These are phyloP conservation scores for Protomyces inundatus DNA, from an alignment of 1,139 yeast species.

Conservation along the genomic window DNA sequence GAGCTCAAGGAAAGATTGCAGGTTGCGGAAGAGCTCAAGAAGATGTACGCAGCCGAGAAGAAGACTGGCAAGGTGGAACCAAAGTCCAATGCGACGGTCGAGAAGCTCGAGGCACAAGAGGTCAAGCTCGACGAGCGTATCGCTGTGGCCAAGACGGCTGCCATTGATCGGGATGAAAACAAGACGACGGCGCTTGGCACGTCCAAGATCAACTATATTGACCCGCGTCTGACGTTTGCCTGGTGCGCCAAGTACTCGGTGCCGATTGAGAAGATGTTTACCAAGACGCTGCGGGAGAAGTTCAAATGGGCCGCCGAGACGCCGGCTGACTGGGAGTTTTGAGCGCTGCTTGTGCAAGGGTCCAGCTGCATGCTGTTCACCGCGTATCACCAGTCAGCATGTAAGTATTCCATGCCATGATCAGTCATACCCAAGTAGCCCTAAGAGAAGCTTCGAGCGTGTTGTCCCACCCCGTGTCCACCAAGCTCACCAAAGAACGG, in stretches of 20 bases:
- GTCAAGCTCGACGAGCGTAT: constrained; percentile 70
- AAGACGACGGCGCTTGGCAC: constrained; percentile 92
- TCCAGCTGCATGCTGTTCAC: no score
- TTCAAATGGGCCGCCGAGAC: constrained; percentile 95
- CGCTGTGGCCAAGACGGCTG: constrained; percentile 60
- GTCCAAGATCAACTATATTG: constrained; percentile 88
- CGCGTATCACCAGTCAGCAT: no score
- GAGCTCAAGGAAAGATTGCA: constrained; percentile 57
- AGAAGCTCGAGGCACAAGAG: constrained; percentile 67
- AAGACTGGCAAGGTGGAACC: constrained; percentile 58
- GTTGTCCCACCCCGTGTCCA: no score
- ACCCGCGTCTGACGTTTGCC: constrained; percentile 86
- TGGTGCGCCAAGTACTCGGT: constrained; percentile 81
- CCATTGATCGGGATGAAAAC: constrained; percentile 89
- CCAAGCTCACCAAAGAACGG: no score
- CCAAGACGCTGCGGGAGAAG: constrained; percentile 85
- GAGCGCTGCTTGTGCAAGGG: background rate
- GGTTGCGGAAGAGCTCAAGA: constrained; percentile 50
- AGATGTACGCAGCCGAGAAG: constrained; percentile 56
- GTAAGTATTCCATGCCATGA: no score
- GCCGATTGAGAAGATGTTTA: constrained; percentile 86
- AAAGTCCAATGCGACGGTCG: constrained; percentile 53
- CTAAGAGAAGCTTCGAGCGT: no score
- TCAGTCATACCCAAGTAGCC: no score
- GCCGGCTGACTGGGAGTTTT: constrained; percentile 82